Evolutionary conservation across 2,329 filamentous ascomycete species (phyloP), one percentile per base, ranked within the genome.

Genomic region (Clathrospora elynae): DNA sequence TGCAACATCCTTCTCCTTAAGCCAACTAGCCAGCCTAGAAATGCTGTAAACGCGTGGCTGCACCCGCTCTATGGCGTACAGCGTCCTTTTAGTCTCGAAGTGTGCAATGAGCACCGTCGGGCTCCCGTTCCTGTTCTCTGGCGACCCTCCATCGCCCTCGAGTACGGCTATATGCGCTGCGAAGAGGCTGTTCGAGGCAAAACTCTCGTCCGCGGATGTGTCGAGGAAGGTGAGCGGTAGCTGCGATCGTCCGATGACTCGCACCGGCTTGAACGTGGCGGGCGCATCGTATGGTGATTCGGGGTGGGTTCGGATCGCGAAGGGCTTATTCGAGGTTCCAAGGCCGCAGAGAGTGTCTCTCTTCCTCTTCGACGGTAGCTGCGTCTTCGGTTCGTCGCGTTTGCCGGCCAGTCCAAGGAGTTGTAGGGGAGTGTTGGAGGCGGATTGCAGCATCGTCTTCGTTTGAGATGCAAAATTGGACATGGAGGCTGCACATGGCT

Each of bases 61-160:
- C 23, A 87, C 81, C 16, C 81, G 77, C 71, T 91, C 87, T 20
- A 91, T 88, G 40, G 83, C 82, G 87, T 91, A 96, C 2, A 97
- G 67, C 0, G 85, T 81, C 71, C 88, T 87, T 52, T 92, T 64
- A 6, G 53, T 48, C 28, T 68, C 66, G 25, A 61, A 39, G 5
- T 61, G 58, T 26, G 68, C 68, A 40, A 72, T 54, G 19, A 72
- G 66, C 18, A 72, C 55, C 34, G 53, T 64, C 2, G 59, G 43
- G 6, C 28, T 12, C 13, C 26, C 32, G 17, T 22, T 17, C 0
- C 37, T 41, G 4, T 55, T 41, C 0, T 45, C 19, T 10, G 44
- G 39, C 8, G n/a, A n/a, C 6, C 46, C 46, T 25, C 49, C 24
- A 20, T 41, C 32, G n/a, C n/a, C n/a, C 42, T 71, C 70, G 12